These are phyloP conservation scores for Penicillium nucicola DNA, from an alignment of 495 filamentous ascomycete genomes.

Conservation along the genomic window DNA sequence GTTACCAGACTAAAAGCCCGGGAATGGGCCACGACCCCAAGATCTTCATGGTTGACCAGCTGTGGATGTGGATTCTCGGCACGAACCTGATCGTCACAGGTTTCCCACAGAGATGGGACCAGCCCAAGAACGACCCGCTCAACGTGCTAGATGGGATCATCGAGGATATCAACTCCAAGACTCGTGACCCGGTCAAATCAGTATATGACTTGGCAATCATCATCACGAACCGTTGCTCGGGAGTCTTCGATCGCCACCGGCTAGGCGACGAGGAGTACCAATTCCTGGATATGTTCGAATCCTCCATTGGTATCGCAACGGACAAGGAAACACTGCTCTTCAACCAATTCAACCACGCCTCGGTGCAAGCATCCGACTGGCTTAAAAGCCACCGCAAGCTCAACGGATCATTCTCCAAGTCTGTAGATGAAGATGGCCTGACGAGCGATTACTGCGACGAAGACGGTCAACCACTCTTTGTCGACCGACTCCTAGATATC, in stretches of 20 bases:
- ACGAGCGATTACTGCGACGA: conserved; percentile 21
- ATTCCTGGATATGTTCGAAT: conserved; percentile 73
- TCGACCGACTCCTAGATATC: conserved; percentile 66
- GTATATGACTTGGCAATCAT: conserved; percentile 64
- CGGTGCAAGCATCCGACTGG: conserved; percentile 58
- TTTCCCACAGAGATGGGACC: conserved; percentile 68
- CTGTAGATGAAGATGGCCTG: conserved; percentile 7
- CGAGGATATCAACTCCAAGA: conserved; percentile 67
- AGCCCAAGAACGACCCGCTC: conserved; percentile 63
- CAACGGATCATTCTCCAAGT: conserved; percentile 30
- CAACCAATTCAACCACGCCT: conserved; percentile 60
- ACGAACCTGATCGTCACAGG: conserved; percentile 63
- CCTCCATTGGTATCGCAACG: conserved; percentile 60
- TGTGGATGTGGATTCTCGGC: conserved; percentile 71
- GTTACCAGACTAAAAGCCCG: conserved; percentile 49
- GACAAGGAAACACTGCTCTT: conserved; percentile 64
- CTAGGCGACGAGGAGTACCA: conserved; percentile 62
- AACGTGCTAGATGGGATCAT: conserved; percentile 66
- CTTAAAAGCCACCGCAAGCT: conserved; percentile 56
- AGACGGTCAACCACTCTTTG: conserved; percentile 47
- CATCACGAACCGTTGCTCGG: conserved; percentile 63
- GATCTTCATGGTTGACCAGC: conserved; percentile 73
- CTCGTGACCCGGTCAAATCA: conserved; percentile 57
- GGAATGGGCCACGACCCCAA: conserved; percentile 51
- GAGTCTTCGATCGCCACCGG: conserved; percentile 62